Base-by-base conservation (phyloP, 2,329 filamentous ascomycete genomes). In the Trichoderma sp. region DNA sequence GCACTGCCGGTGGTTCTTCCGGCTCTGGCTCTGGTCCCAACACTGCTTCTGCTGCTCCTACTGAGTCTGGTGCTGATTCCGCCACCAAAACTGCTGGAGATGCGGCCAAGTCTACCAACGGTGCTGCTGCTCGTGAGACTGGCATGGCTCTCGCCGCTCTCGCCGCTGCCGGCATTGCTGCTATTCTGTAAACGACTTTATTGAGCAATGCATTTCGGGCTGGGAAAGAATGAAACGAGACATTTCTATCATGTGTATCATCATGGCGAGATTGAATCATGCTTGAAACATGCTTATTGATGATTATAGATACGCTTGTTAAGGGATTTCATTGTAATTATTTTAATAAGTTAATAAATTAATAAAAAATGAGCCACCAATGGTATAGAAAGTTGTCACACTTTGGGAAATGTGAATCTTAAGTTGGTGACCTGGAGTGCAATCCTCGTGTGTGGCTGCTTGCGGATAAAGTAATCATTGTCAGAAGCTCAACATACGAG, bases 91-190 rank as follows among this genome's bases (percentile, higher is more conserved):
- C 53, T 2, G 30, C 53, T 43, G 30, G 68, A 18, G 21, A 2
- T 34, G 47, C 26, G 12, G 6, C 68, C 60, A n/a, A 39, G 24
- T 51, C 58, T 8, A 56, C 60, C 7, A 64, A 73, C 6, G 51
- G 66, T 26, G 74, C 64, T 28, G 74, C 72, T 39, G 72, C 77
- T 30, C 74, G 75, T 21, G 75, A 78, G 73, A 75, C 77, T 8
- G 79, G 74, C 62, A 75, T 79, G 73, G 76, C 76, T 67, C 70
- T 79, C 65, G 79, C 78, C 5, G 80, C 76, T n/a, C 70, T 78
- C 15, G 80, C 76, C 18, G 79, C 76, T 66, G 79, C 76, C 30
- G 78, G 78, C 36, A 47, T 80, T 56, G 75, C 76, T 68, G 78
- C 74, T 72, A 75, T 77, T 57, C 73, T 81, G 74, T 80, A 80